Percentiles rank a stretch among this genome's conserved stretches.
phyloP scores from a whole-genome alignment of 202 grass and related monocot species.

The Musa balbisiana region DNA sequence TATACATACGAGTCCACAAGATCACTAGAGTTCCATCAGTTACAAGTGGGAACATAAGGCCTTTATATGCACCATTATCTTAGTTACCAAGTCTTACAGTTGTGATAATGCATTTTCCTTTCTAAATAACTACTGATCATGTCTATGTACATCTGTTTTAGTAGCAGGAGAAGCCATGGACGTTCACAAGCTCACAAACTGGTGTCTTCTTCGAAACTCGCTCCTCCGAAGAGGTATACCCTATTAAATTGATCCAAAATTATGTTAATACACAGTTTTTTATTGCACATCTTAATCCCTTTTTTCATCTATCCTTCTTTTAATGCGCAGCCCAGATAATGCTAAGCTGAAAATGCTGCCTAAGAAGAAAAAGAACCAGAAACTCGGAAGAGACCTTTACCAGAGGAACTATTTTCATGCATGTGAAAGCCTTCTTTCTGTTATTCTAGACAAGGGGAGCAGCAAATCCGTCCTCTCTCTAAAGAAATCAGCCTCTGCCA shows the following conservation, averaged over 20 bases:
- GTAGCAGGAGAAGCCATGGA: conserved; percentile 45
- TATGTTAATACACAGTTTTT: neutral
- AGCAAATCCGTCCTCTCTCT: conserved; percentile 38
- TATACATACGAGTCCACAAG: no score
- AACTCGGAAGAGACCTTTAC: conserved; percentile 40
- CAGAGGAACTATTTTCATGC: conserved; percentile 69
- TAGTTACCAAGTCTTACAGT: neutral
- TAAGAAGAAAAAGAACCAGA: conserved; percentile 76
- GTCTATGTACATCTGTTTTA: conserved; percentile 2
- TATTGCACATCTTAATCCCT: neutral
- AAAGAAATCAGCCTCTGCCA: conserved; percentile 55
- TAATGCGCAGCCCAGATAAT: conserved; percentile 29
- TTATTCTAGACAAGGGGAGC: conserved; percentile 58
- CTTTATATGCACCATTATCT: no score
- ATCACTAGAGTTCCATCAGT: no score
- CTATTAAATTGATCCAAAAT: no score
- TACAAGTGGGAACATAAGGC: no score
- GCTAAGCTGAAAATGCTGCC: conserved; percentile 39
- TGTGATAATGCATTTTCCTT: neutral
- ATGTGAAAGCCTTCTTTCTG: conserved; percentile 61
- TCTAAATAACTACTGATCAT: neutral
- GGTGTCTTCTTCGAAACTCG: conserved; percentile 21
- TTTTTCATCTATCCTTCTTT: conserved; percentile 10
- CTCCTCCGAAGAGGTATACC: conserved; percentile 39
- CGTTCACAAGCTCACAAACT: conserved; percentile 31